Evolutionary conservation across 1,284 basidiomycete species (phyloP), one percentile per base, ranked within the genome.

Genomic region (Irpex sp.): DNA sequence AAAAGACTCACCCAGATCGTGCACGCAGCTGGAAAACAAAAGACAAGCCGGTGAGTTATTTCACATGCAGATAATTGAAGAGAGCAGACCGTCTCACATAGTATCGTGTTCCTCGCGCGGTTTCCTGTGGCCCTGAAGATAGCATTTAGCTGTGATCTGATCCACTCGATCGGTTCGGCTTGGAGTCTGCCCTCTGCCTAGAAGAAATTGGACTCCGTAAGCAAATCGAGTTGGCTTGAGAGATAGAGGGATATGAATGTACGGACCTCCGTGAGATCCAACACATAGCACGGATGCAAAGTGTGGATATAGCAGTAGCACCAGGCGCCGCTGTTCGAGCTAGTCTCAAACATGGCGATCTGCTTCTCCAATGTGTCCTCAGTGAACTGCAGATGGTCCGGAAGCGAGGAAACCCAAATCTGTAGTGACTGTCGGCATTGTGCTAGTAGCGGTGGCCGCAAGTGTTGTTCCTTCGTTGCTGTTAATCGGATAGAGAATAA

Each of bases 271-370:
- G 83, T 81, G 36, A 92, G 71, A n/a, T 83, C 87, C 59, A 92
- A 77, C 36, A 81, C 77, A 67, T 83, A 84, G 61, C 87, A 87
- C 46, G 87, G 85, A 67, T 91, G 83, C 65, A 88, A 76, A 43
- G 85, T 79, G 71, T 92, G 90, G 79, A 91, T 88, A 70, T 81
- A 80, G 66, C 83, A 88, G 74, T 83, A 93, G 68, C 85, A 88
- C 91, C 90, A 93, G 8, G 89, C 88, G 57, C 89, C 87, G 17
- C 81, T 83, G 67, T 89, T 92, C 3, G 88, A 88, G 67, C 83
- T 83, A 8, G 89, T 91, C 70, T 90, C 89, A 68, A 91, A 88
- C 82, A 91, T 89, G 7, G 83, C 82, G 66, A 85, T 76, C 67
- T 93, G 89, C n/a, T 85, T 82, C 67, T 81, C 78, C 17, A 91